Evolutionary conservation across 1,284 basidiomycete genomes (phyloP).

Genomic region (Ganoderma multipileum): DNA sequence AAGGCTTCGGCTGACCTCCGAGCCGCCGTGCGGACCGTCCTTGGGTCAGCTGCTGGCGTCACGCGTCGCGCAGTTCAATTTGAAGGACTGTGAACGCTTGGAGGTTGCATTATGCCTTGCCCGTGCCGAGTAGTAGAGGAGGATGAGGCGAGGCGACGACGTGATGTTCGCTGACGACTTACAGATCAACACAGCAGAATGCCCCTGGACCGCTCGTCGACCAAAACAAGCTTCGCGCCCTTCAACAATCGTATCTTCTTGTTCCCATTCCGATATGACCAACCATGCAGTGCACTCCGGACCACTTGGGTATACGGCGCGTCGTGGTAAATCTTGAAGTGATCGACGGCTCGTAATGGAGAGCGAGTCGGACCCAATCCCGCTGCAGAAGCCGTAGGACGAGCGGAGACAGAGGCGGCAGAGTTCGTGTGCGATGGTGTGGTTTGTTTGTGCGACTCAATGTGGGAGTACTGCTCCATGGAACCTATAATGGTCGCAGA

Average conservation of each 20-base stretch:
- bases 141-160: background rate
- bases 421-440: background rate
- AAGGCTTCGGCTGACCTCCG: background rate
- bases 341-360: conserved; percentile 48
- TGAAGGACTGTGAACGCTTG: background rate
- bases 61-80: background rate
- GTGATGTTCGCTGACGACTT: background rate
- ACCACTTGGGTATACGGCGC: conserved; percentile 53
- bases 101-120: background rate
- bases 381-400: background rate
- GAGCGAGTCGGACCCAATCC: conserved; percentile 24
- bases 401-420: conserved; percentile 21
- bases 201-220: conserved; percentile 28
- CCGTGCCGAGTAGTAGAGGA: background rate
- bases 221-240: conserved; percentile 29
- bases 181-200: conserved; percentile 26
- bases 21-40: background rate
- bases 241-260: conserved; percentile 28
- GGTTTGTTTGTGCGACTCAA: conserved; percentile 23
- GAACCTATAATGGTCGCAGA: conserved; percentile 30
- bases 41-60: background rate
- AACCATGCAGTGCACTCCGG: conserved; percentile 59
- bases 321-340: conserved; percentile 72
- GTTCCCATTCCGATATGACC: conserved; percentile 44
- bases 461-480: conserved; percentile 12